A percentile compares a stretch with the other conserved stretches of the same genome.
These are phyloP conservation scores for Colletotrichum gloeosporioides DNA, from an alignment of 2,329 filamentous ascomycete genomes.

Conservation along the genomic window DNA sequence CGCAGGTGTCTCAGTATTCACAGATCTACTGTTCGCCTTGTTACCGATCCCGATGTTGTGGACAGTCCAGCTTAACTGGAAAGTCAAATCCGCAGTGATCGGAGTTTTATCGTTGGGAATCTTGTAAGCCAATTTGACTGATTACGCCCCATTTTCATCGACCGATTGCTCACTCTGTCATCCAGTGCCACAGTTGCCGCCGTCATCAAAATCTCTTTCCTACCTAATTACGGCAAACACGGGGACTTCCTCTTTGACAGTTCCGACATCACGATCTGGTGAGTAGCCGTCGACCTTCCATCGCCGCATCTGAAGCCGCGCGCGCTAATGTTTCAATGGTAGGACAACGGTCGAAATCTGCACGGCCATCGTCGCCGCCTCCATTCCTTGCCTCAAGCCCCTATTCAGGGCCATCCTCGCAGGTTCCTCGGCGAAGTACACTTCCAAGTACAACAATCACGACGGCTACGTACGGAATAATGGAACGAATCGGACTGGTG, in stretches of 20 bases:
- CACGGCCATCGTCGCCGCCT: constrained; percentile 32
- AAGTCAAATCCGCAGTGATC: constrained; percentile 28
- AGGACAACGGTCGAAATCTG: constrained; percentile 33
- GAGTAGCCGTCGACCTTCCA: background rate
- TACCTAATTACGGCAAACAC: constrained; percentile 27
- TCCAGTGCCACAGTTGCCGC: constrained; percentile 26
- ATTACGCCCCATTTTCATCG: too few relatives aligned
- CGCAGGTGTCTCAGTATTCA: constrained; percentile 26
- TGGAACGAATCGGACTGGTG: background rate
- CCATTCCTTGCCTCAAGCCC: constrained; percentile 30
- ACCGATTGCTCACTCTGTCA: background rate
- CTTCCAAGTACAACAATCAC: background rate
- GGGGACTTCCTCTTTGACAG: constrained; percentile 33
- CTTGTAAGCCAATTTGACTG: constrained; percentile 15
- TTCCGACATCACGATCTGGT: constrained; percentile 33
- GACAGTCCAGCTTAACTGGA: constrained; percentile 32
- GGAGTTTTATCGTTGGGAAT: constrained; percentile 30
- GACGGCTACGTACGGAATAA: background rate
- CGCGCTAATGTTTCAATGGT: background rate
- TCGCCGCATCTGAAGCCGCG: background rate
- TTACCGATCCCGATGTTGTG: constrained; percentile 32
- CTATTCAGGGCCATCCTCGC: constrained; percentile 26
- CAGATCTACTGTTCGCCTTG: constrained; percentile 32
- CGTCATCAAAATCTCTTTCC: constrained; percentile 30
- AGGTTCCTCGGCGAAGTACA: background rate